Conservation (phyloP, 2,329 filamentous ascomycete species). For the Ustulina deusta region DNA sequence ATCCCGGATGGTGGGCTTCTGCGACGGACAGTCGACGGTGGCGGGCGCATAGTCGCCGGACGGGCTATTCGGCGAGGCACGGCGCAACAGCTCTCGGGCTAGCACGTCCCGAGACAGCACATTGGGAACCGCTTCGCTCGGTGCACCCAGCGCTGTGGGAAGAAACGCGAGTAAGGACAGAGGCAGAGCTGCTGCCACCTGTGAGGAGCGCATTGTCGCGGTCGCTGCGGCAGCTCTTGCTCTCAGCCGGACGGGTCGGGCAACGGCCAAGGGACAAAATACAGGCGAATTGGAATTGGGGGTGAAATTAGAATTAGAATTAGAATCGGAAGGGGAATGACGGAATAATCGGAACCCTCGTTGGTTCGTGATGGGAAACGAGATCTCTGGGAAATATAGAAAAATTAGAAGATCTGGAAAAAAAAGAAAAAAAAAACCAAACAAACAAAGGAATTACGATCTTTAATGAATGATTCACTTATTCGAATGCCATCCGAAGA, state of each 20-base stretch:
- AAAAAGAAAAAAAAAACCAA: constrained; percentile 6
- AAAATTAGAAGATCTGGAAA: background rate
- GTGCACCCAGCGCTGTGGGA: constrained; percentile 45
- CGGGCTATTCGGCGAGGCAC: constrained; percentile 54
- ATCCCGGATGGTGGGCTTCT: constrained; percentile 75
- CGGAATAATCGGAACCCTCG: background rate
- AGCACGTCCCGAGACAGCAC: constrained; percentile 34
- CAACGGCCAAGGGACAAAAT: background rate
- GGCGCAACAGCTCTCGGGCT: constrained; percentile 45
- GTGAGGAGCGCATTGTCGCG: constrained; percentile 43
- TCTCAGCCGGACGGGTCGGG: constrained; percentile 8
- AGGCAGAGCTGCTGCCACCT: constrained; percentile 36
- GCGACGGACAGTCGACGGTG: constrained; percentile 74
- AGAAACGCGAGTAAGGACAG: constrained; percentile 45
- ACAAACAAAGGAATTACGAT: constrained; percentile 11
- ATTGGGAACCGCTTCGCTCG: constrained; percentile 35
- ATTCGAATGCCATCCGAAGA: background rate
- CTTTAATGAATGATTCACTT: background rate
- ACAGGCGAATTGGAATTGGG: constrained; percentile 1
- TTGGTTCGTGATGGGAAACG: background rate
- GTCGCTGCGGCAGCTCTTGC: background rate
- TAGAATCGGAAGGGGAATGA: background rate
- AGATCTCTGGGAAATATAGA: background rate
- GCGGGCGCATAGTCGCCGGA: constrained; percentile 77
- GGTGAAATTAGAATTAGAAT: background rate